A percentile compares a stretch with the other conserved stretches of the same genome.
Conservation (phyloP, 2,329 filamentous ascomycete genomes). For the Ceratocystis huliohia region DNA sequence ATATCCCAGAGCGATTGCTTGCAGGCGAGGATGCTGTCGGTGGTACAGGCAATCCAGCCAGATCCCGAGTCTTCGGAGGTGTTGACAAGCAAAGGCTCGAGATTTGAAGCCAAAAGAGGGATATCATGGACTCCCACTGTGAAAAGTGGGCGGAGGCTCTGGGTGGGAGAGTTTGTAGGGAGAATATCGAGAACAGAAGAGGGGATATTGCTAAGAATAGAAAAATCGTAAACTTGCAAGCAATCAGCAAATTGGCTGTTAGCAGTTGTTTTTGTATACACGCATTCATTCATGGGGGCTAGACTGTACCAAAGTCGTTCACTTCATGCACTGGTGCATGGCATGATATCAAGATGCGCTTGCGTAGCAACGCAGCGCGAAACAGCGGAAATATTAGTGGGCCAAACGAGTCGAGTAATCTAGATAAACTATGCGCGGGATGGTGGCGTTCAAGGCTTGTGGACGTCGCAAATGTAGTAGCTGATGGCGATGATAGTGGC, state of each 20-base stretch:
- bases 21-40: conserved; percentile 78
- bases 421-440: conserved; percentile 70
- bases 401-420: conserved; percentile 70
- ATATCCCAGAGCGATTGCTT: conserved; percentile 84
- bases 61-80: conserved; percentile 26
- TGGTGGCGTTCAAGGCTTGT: conserved; percentile 41
- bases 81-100: conserved; percentile 30
- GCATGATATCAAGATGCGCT: conserved; percentile 76
- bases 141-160: conserved; percentile 72
- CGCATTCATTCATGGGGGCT: conserved; percentile 20
- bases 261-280: background rate
- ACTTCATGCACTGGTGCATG: conserved; percentile 72
- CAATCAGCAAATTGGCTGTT: background rate
- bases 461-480: background rate
- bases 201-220: conserved; percentile 82
- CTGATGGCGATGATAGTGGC: background rate
- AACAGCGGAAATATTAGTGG: conserved; percentile 87
- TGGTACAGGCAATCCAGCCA: conserved; percentile 91
- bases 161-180: conserved; percentile 46
- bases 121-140: conserved; percentile 91
- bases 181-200: conserved; percentile 57
- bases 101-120: conserved; percentile 51
- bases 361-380: conserved; percentile 71
- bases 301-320: conserved; percentile 69
- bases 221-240: conserved; percentile 71